Base-by-base conservation (phyloP, 1,284 basidiomycete genomes). In the Apiotrichum porosum region DNA sequence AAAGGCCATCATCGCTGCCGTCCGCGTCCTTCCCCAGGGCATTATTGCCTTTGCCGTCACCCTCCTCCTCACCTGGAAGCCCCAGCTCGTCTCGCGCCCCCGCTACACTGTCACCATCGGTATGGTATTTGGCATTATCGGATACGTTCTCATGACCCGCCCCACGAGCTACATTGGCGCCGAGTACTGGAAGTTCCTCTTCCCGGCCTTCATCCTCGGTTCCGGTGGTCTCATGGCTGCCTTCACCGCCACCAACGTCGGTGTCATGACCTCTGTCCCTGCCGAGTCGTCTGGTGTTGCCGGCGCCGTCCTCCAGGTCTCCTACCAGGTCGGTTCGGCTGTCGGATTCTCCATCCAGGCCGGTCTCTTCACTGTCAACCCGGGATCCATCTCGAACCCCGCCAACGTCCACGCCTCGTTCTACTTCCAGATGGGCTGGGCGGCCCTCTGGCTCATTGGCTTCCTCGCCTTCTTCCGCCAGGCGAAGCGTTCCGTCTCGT, bases 351-450 rank as follows among this genome's bases (percentile, higher is more conserved):
- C 62, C 19, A 56, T 68, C 32, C 67, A 71, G 49, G 66, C 69
- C 5, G 70, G 69, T 10, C 58, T 72, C 14, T 44, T 70, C 24
- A 68, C 68, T 3, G 53, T 65, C 37, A 53, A 66, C 43, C 47
- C 57, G 5, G 66, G 62, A 35, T 50, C 55, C 4, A 37, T 71
- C n/a, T 33, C 40, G 10, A 63, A 71, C 43, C 63, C 55, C 36
- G 36, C 34, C 31, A 69, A 71, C 37, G 54, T 66, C 39, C 49
- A 63, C 32, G 59, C 58, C 8, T 55, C 52, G 0, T 68, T 61
- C 40, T 65, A 62, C 37, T 71, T 73, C 52, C 53, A 63, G 42
- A 46, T 69, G 3, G 71, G 68, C 6, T 71, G 71, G 71, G 33
- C 46, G n/a, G 44, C 56, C 9, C 35, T 70, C 10, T 65, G 61